Evolutionary conservation across 805 yeast genomes (phyloP).

Genomic region (Isabelozyma rhagii): DNA sequence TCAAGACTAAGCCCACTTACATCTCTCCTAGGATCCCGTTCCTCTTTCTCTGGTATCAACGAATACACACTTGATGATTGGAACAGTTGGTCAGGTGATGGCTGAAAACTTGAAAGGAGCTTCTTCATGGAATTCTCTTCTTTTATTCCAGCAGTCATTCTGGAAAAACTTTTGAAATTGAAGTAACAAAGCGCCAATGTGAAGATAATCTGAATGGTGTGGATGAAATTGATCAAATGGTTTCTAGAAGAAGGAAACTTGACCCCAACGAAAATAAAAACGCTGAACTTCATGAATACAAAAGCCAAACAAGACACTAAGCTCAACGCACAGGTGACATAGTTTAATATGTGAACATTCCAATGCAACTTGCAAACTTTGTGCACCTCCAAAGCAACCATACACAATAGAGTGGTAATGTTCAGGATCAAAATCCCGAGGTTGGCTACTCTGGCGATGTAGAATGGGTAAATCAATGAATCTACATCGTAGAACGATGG

Average conservation of each 20-base stretch:
- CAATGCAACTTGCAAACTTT: background rate
- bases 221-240: background rate
- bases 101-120: slow-evolving; percentile 5
- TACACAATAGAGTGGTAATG: background rate
- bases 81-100: slow-evolving; percentile 3
- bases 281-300: slow-evolving; percentile 1
- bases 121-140: slow-evolving; percentile 4
- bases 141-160: slow-evolving; percentile 1
- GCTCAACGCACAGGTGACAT: background rate
- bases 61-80: slow-evolving; percentile 1
- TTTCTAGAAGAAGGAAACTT: slow-evolving; percentile 2
- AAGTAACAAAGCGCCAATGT: background rate
- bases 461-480: slow-evolving; percentile 2
- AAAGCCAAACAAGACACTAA: background rate
- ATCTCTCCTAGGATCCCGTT: background rate
- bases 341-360: background rate
- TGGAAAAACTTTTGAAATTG: slow-evolving; percentile 1
- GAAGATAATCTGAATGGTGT: background rate
- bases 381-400: background rate
- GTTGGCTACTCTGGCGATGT: slow-evolving; percentile 4
- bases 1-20: background rate
- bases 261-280: slow-evolving; percentile 1
- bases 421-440: slow-evolving; percentile 9
- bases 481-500: slow-evolving; percentile 4
- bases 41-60: background rate